Percentiles rank a stretch among this genome's conserved stretches.
Conservation (phyloP, 179 eudicot species). For the Beta lomatogona region DNA sequence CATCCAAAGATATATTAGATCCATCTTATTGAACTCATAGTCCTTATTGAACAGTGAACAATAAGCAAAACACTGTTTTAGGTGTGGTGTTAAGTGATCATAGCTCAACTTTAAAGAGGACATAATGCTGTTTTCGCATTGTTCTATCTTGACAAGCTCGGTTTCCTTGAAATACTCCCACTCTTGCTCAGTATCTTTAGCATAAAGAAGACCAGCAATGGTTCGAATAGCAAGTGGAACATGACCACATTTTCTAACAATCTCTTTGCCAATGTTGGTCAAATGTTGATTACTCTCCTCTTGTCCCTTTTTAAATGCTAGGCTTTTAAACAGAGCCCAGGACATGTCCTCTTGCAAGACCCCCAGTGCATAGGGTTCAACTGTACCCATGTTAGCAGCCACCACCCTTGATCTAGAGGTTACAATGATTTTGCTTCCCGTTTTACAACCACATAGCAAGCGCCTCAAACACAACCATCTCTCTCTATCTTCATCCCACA, state of each 20-base stretch:
- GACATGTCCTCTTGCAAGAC: constrained; percentile 21
- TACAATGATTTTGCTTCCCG: constrained; percentile 12
- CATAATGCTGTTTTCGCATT: neutral
- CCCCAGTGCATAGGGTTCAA: constrained; percentile 9
- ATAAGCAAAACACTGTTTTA: constrained; percentile 3
- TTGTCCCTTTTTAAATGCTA: constrained; percentile 1
- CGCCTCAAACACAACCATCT: constrained; percentile 12
- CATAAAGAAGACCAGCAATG: neutral
- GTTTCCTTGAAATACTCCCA: neutral
- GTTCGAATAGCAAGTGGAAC: constrained; percentile 4
- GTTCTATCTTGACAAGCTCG: neutral
- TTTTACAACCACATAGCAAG: constrained; percentile 6
- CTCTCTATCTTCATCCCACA: constrained; percentile 11
- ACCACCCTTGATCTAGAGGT: constrained; percentile 13
- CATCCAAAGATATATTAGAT: neutral
- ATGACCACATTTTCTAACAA: neutral
- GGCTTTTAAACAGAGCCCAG: constrained; percentile 29
- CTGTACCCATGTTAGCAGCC: constrained; percentile 12
- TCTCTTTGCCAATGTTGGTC: neutral
- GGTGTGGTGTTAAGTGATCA: neutral
- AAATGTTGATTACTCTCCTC: neutral
- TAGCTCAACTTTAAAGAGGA: constrained; percentile 4
- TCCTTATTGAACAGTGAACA: neutral
- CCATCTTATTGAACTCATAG: neutral
- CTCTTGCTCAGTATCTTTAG: neutral